Evolutionary conservation across 257 asterid species (phyloP).

Genomic region (Hygrophila difformis): DNA sequence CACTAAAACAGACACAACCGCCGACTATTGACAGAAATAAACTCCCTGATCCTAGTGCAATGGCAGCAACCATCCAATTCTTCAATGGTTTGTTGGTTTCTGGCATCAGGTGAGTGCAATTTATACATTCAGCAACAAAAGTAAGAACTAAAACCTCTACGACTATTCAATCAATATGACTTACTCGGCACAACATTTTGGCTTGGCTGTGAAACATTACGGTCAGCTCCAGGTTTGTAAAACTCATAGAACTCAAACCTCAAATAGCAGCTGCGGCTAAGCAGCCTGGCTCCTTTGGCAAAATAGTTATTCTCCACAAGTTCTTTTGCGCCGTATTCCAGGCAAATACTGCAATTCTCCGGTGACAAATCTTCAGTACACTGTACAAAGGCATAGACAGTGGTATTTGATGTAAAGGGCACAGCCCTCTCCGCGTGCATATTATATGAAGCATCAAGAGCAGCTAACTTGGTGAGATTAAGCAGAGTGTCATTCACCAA

Average conservation of each 20-base stretch:
- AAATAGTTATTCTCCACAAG: not conserved
- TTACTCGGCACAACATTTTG: conserved; percentile 5
- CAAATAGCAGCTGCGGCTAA: conserved; percentile 12
- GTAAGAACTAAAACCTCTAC: too few relatives aligned
- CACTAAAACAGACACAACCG: not conserved
- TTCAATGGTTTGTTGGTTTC: not conserved
- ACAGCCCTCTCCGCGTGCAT: not conserved
- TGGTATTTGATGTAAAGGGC: not conserved
- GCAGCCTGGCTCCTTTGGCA: conserved; percentile 8
- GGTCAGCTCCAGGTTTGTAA: not conserved
- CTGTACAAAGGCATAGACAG: conserved; percentile 12
- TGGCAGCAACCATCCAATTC: conserved; percentile 8
- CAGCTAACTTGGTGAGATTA: conserved; percentile 10
- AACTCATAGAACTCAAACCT: conserved; percentile 13
- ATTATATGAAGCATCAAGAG: conserved; percentile 4
- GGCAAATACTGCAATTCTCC: conserved; percentile 3
- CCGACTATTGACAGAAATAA: not conserved
- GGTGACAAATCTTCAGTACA: conserved; percentile 11
- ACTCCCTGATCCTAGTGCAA: conserved; percentile 10
- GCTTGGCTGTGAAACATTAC: not conserved
- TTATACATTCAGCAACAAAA: not conserved
- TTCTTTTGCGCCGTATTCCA: not conserved
- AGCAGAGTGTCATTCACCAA: not conserved
- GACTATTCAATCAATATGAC: not conserved
- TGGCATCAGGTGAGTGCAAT: conserved; percentile 1